These are phyloP conservation scores for Elaeis guineensis DNA, from an alignment of 176 grass and related monocot genomes.

Conservation along the genomic window DNA sequence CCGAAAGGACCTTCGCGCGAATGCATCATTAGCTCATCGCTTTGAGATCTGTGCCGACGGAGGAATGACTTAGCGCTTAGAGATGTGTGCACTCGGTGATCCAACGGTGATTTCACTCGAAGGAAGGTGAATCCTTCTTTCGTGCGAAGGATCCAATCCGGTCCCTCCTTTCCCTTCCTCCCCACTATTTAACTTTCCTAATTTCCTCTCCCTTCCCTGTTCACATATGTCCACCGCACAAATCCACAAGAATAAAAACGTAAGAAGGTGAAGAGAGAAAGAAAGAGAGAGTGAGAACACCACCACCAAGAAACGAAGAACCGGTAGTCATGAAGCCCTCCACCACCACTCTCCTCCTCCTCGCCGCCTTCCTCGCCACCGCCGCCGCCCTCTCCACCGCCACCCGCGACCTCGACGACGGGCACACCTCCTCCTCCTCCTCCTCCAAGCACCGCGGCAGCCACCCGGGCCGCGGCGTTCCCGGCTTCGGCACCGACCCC, in stretches of 20 bases:
- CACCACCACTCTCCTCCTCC: slow-evolving; percentile 17
- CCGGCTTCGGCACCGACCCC: slow-evolving; percentile 27
- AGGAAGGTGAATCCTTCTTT: neutral
- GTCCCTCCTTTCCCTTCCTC: neutral
- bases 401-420: slow-evolving; percentile 19
- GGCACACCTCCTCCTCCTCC: too few species aligned
- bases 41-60: too few species aligned
- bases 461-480: slow-evolving; percentile 22
- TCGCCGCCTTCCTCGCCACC: slow-evolving; percentile 10
- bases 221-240: too few species aligned
- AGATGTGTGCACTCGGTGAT: too few species aligned
- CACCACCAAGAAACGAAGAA: neutral
- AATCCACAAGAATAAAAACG: neutral
- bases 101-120: too few species aligned
- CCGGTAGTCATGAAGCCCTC: slow-evolving; percentile 25
- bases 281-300: neutral
- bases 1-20: too few species aligned
- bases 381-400: slow-evolving; percentile 15
- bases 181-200: neutral
- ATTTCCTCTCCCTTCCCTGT: too few species aligned
- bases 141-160: neutral
- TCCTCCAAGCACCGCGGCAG: neutral
- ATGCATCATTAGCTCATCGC: too few species aligned
- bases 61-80: too few species aligned
- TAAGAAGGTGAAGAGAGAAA: too few species aligned